Evolutionary conservation across 257 asterid genomes (phyloP).

Genomic region (Jacaranda mimosifolia): DNA sequence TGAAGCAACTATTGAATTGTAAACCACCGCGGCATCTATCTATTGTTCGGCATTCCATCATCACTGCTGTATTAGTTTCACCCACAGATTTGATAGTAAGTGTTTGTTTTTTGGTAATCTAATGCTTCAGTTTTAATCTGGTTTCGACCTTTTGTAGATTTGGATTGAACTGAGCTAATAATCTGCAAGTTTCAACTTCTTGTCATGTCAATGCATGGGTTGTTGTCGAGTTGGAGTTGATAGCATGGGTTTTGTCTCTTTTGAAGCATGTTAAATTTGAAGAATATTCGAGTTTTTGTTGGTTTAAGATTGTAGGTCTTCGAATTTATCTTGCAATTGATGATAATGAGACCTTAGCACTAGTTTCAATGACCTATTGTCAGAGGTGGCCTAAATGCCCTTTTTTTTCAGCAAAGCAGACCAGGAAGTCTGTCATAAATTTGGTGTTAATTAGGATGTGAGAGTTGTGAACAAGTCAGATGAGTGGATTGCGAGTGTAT

Average conservation of each 20-base stretch:
- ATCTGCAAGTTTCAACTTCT: neutral
- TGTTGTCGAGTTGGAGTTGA: neutral
- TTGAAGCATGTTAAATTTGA: too few species aligned
- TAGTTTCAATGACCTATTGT: too few species aligned
- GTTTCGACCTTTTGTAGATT: too few species aligned
- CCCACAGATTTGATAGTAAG: slow-evolving; percentile 56
- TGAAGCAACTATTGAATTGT: slow-evolving; percentile 48
- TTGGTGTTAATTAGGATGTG: neutral
- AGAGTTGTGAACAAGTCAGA: neutral
- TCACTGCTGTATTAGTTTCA: slow-evolving; percentile 50
- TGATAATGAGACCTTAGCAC: too few species aligned
- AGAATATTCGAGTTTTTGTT: neutral
- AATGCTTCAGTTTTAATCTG: too few species aligned
- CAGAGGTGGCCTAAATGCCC: neutral
- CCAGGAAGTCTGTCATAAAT: neutral
- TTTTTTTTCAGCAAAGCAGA: neutral
- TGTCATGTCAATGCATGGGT: neutral
- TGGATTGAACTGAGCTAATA: neutral
- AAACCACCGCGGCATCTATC: slow-evolving; percentile 66
- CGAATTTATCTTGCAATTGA: neutral
- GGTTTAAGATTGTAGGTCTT: neutral
- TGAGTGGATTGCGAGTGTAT: neutral
- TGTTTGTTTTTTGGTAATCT: neutral
- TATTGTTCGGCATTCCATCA: slow-evolving; percentile 55
- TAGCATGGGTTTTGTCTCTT: too few species aligned